These are phyloP conservation scores for Zasmidium citrigriseum DNA, from an alignment of 2,329 filamentous ascomycete species.

Conservation along the genomic window DNA sequence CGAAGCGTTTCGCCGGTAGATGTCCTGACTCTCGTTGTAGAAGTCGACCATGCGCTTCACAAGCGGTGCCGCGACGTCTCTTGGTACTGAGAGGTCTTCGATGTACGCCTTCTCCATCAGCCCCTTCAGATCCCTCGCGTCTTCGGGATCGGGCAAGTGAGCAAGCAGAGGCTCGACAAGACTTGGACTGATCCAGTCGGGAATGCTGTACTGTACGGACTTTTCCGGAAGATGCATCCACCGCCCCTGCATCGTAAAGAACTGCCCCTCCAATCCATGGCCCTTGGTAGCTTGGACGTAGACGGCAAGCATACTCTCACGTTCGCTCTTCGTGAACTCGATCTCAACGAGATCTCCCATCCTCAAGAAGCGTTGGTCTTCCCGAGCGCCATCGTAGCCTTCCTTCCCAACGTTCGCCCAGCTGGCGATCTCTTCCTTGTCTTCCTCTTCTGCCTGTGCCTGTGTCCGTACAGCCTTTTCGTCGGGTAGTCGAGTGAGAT, in stretches of 20 bases:
- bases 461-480: slow-evolving; percentile 25
- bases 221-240: slow-evolving; percentile 45
- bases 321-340: slow-evolving; percentile 30
- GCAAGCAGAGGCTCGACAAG: slow-evolving; percentile 50
- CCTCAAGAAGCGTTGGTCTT: slow-evolving; percentile 40
- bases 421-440: slow-evolving; percentile 23
- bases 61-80: slow-evolving; percentile 47
- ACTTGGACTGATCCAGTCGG: slow-evolving; percentile 48
- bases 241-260: slow-evolving; percentile 52
- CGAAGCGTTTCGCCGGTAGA: slow-evolving; percentile 49
- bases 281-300: slow-evolving; percentile 40
- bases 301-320: slow-evolving; percentile 50
- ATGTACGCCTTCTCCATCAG: slow-evolving; percentile 38
- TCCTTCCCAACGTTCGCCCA: slow-evolving; percentile 27
- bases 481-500: slow-evolving; percentile 32
- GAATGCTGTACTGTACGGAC: slow-evolving; percentile 51
- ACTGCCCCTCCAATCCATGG: slow-evolving; percentile 41
- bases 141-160: slow-evolving; percentile 50
- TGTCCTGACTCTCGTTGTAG: slow-evolving; percentile 45
- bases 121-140: slow-evolving; percentile 30
- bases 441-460: slow-evolving; percentile 27
- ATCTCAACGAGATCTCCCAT: slow-evolving; percentile 54
- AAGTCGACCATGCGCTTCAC: slow-evolving; percentile 46
- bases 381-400: slow-evolving; percentile 33
- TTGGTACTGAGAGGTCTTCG: slow-evolving; percentile 46